Percentiles rank a stretch among this genome's conserved stretches.
Evolutionary conservation across 83 land plant species (phyloP).

Genomic region (Thuja plicata): DNA sequence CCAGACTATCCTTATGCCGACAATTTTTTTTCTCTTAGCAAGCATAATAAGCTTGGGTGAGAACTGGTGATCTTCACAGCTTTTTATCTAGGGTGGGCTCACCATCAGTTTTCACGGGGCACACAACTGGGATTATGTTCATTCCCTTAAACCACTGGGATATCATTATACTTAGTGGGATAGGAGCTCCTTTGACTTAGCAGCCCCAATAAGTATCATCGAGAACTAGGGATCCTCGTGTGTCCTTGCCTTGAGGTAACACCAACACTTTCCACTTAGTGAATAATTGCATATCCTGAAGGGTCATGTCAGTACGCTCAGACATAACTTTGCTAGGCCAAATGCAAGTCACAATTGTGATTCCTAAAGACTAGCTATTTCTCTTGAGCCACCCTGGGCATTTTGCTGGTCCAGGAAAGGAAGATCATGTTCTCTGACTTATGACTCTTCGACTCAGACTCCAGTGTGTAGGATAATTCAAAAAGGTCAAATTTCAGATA

Average conservation of each 20-base stretch:
- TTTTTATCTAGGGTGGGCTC: background rate
- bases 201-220: background rate
- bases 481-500: background rate
- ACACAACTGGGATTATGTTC: background rate
- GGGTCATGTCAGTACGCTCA: background rate
- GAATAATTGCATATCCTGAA: background rate
- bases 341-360: background rate
- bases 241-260: background rate
- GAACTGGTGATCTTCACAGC: background rate
- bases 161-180: background rate
- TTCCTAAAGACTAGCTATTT: background rate
- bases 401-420: background rate
- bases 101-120: background rate
- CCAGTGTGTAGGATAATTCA: background rate
- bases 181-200: background rate
- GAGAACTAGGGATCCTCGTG: background rate
- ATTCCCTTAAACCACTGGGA: background rate
- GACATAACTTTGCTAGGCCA: background rate
- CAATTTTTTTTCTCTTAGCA: no score
- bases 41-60: background rate
- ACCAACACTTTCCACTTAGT: background rate
- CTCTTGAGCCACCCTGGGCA: background rate
- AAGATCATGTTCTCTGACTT: background rate
- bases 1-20: background rate
- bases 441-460: background rate